Base-by-base conservation (phyloP, 495 filamentous ascomycete genomes). In the Gamarada debralockiae region DNA sequence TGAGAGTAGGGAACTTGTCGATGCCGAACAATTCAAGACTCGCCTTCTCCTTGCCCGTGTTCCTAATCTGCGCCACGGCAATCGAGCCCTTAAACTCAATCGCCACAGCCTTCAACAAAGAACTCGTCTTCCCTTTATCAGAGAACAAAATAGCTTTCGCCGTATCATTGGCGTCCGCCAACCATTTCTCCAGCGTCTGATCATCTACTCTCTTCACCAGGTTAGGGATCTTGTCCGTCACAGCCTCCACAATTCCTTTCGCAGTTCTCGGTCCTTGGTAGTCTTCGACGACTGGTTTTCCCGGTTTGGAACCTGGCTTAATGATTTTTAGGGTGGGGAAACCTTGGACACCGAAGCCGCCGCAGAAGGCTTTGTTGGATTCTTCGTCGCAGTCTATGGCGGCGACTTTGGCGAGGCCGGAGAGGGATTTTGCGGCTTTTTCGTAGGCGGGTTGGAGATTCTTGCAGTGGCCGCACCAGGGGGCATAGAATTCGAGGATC, bases 311-410 rank as follows among this genome's bases (percentile, higher is more conserved):
- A 45, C 81, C 81, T 0, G 93, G 95, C 36, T 81, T 83, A 57
- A 97, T 80, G 52, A 96, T 92, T 77, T 99, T 99, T 49, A 99
- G 74, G 1, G 93, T 97, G 2, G 93, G 93, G 75, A 97, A 99
- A 37, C 93, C 93, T 71, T 96, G 79, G 20, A 99, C 84, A 41
- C 92, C 93, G 83, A 97, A 89, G 46, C 73, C 69, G 34, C 87
- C 82, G 68, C 93, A 99, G 60, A 97, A 79, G 3, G 77, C 74
- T 69, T 97, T 97, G 75, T 99, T 99, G 47, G 75, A 74, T 36
- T 97, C 95, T 22, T 95, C 91, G 58, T 97, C 93, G 70, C 93
- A 99, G 67, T 99, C 89, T 58, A 99, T 76, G 27, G 93, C 93
- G 12, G 87, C 95, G 24, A 97, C 92, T 61, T 96, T 93, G 49